These are phyloP conservation scores for Podospora conica DNA, from an alignment of 495 filamentous ascomycete species.

Conservation along the genomic window DNA sequence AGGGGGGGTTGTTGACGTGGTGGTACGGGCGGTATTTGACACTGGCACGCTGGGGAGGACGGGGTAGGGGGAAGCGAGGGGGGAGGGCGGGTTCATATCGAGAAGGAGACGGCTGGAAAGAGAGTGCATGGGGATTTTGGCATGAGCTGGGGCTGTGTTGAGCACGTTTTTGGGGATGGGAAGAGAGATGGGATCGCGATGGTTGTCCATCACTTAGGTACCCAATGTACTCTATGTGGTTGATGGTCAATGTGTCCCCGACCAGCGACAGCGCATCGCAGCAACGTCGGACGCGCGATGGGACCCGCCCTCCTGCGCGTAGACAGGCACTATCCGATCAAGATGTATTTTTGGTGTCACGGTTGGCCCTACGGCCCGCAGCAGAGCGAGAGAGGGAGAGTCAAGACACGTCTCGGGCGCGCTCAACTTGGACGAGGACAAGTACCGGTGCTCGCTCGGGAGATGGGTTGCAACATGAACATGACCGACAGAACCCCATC, in stretches of 20 bases:
- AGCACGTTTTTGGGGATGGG: not conserved
- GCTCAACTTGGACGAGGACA: not conserved
- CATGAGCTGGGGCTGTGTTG: not conserved
- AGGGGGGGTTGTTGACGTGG: not conserved
- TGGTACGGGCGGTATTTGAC: not conserved
- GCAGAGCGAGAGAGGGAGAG: not conserved
- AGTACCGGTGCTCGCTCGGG: not conserved
- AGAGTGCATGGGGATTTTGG: not conserved
- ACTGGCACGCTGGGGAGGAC: not conserved
- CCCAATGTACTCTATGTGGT: too few species aligned
- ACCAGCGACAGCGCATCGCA: not conserved
- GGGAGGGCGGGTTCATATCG: not conserved
- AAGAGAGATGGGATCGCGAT: not conserved
- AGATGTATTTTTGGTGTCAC: constrained; percentile 1
- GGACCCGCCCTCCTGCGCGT: too few species aligned
- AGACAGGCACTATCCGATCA: not conserved
- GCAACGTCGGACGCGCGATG: not conserved
- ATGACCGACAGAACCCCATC: not conserved
- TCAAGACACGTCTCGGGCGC: not conserved
- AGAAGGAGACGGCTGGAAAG: not conserved
- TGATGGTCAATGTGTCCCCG: not conserved
- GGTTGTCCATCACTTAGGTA: not conserved
- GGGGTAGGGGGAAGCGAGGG: not conserved
- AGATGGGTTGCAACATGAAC: not conserved
- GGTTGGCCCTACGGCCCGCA: not conserved